A percentile compares a stretch with the other conserved stretches of the same genome.
These are phyloP conservation scores for Termitomyces sp. DNA, from an alignment of 768 basidiomycete genomes.

Conservation along the genomic window DNA sequence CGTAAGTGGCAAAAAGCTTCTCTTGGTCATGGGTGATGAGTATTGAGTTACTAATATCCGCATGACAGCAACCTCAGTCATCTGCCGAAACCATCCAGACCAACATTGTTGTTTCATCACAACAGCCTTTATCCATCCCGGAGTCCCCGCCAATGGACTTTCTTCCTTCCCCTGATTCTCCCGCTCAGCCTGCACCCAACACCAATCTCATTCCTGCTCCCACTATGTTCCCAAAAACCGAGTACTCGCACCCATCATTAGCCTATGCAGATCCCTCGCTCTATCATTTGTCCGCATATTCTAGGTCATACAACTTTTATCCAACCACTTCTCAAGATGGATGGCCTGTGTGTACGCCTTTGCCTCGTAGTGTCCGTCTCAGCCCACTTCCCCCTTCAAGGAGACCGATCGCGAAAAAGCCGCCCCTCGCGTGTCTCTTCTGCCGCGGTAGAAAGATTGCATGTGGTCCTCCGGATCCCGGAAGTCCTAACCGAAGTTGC, in stretches of 20 bases:
- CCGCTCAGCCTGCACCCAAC: constrained; percentile 1
- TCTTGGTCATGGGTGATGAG: background rate
- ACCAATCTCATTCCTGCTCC: background rate
- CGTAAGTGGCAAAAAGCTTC: constrained; percentile 10
- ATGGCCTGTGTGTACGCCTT: constrained; percentile 18
- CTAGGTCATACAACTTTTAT: constrained; percentile 6
- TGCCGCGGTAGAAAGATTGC: constrained; percentile 70
- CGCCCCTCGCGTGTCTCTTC: constrained; percentile 61
- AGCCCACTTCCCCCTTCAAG: constrained; percentile 27
- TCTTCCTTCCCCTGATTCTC: constrained; percentile 15
- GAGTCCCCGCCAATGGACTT: constrained; percentile 17
- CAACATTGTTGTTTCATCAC: constrained; percentile 6
- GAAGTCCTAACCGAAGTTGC: constrained; percentile 57
- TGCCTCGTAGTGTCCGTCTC: constrained; percentile 20
- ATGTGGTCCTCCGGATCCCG: constrained; percentile 56
- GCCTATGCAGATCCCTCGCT: constrained; percentile 3
- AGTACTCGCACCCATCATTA: background rate
- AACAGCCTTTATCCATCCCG: constrained; percentile 4
- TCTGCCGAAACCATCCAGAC: constrained; percentile 1
- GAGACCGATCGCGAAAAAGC: constrained; percentile 46
- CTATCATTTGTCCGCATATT: constrained; percentile 1
- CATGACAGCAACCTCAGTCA: constrained; percentile 3
- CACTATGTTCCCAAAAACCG: background rate
- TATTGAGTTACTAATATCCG: constrained; percentile 6
- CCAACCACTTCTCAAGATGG: constrained; percentile 7